Percentiles rank a stretch among this genome's conserved stretches.
phyloP scores from a whole-genome alignment of 2,329 filamentous ascomycete species.

The Fusarium cyanostomum region DNA sequence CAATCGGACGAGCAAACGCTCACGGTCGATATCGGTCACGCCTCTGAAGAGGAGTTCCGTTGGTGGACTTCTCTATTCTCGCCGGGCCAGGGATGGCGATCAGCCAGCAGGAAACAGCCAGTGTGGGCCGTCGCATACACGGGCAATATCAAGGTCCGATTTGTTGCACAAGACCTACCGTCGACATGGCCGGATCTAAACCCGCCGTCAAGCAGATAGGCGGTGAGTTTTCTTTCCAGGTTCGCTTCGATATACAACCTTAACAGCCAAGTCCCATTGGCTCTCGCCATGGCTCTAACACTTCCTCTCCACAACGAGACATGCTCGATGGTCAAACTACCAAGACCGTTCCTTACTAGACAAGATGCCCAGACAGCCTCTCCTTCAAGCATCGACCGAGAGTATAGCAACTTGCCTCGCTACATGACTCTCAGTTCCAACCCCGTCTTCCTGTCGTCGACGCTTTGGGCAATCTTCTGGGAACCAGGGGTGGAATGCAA shows the following conservation, averaged over 20 bases:
- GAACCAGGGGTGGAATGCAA: slow-evolving; percentile 5
- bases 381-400: slow-evolving; percentile 1
- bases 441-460: slow-evolving; percentile 9
- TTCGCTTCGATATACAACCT: slow-evolving; percentile 13
- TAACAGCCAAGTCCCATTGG: background rate
- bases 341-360: background rate
- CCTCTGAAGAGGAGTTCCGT: background rate
- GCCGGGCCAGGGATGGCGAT: slow-evolving; percentile 1
- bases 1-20: background rate
- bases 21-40: background rate
- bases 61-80: slow-evolving; percentile 4
- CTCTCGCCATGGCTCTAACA: slow-evolving; percentile 8
- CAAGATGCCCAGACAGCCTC: background rate
- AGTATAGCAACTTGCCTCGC: slow-evolving; percentile 1
- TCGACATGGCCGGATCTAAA: background rate
- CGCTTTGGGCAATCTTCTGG: slow-evolving; percentile 9
- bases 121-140: slow-evolving; percentile 7
- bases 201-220: slow-evolving; percentile 7
- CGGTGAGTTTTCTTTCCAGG: background rate
- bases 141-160: background rate
- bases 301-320: slow-evolving; percentile 6
- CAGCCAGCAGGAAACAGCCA: background rate
- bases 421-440: slow-evolving; percentile 11
- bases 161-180: background rate
- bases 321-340: background rate